Conservation (phyloP, 768 basidiomycete species). For the Termitomyces sp. region DNA sequence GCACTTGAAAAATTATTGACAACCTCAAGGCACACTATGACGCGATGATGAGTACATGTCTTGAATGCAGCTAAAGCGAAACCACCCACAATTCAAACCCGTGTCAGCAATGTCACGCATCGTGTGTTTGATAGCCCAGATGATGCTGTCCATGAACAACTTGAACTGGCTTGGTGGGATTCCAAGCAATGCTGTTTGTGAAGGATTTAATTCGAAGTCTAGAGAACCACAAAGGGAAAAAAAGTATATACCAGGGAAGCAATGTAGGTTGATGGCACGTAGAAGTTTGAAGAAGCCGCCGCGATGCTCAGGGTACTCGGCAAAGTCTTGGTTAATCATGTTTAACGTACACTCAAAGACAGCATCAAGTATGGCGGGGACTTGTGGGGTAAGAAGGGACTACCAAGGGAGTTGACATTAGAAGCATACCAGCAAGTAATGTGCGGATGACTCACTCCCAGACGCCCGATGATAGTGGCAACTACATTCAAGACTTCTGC, state of each 20-base stretch:
- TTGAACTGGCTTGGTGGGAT: slow-evolving; percentile 94
- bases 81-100: slow-evolving; percentile 62
- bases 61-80: slow-evolving; percentile 1
- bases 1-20: slow-evolving; percentile 87
- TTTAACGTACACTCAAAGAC: slow-evolving; percentile 95
- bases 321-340: slow-evolving; percentile 99
- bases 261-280: slow-evolving; percentile 85
- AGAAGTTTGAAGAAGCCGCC: slow-evolving; percentile 95
- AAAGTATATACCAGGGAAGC: slow-evolving; percentile 76
- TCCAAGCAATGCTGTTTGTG: slow-evolving; percentile 61
- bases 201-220: slow-evolving; percentile 3
- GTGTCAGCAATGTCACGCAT: slow-evolving; percentile 98
- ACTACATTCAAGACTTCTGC: slow-evolving; percentile 97
- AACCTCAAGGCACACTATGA: slow-evolving; percentile 82
- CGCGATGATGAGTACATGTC: slow-evolving; percentile 1
- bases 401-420: slow-evolving; percentile 24
- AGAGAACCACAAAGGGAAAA: neutral
- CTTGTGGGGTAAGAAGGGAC: slow-evolving; percentile 86
- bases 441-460: slow-evolving; percentile 58
- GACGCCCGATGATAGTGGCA: slow-evolving; percentile 85
- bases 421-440: neutral
- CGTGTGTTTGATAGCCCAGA: slow-evolving; percentile 99
- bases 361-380: slow-evolving; percentile 91
- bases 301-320: slow-evolving; percentile 98
- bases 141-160: slow-evolving; percentile 94